These are phyloP conservation scores for Zanthoxylum bungeanum DNA, from an alignment of 345 rosid genomes.

Conservation along the genomic window DNA sequence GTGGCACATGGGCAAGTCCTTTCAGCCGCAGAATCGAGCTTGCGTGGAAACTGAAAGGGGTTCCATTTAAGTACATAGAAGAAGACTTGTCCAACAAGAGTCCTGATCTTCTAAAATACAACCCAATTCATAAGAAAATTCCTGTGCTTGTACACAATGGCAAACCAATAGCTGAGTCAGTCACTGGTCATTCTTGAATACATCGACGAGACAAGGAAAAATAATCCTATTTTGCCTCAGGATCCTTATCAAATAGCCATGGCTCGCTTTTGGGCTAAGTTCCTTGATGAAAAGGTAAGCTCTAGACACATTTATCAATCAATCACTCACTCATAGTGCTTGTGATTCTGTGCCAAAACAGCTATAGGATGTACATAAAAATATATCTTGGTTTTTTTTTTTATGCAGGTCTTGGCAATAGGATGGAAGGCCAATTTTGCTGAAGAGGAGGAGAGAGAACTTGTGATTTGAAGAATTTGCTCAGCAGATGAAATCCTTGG, in stretches of 20 bases:
- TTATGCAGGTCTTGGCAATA: background rate
- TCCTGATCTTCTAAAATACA: constrained; percentile 32
- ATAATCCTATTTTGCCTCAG: constrained; percentile 33
- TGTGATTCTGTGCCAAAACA: background rate
- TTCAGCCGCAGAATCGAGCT: constrained; percentile 34
- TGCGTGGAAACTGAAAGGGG: constrained; percentile 40
- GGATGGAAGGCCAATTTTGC: background rate
- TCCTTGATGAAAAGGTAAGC: constrained; percentile 30
- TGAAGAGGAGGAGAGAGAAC: constrained; percentile 4
- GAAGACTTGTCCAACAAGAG: constrained; percentile 37
- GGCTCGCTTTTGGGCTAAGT: constrained; percentile 41
- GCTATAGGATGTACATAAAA: background rate
- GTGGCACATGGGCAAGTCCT: constrained; percentile 36
- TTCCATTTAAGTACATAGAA: constrained; percentile 33
- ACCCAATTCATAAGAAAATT: constrained; percentile 38
- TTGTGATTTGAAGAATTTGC: constrained; percentile 13
- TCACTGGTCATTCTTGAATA: constrained; percentile 40
- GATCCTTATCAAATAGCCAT: constrained; percentile 42
- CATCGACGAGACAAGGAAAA: constrained; percentile 43
- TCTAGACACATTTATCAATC: background rate
- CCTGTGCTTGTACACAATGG: constrained; percentile 47
- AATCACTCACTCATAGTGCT: background rate
- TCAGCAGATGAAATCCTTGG: constrained; percentile 18
- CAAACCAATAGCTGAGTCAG: constrained; percentile 37
- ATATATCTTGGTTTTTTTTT: background rate